Evolutionary conservation across 139 green algal genomes (phyloP), one percentile per base, ranked within the genome.

Genomic region (Picochlorum sp.): DNA sequence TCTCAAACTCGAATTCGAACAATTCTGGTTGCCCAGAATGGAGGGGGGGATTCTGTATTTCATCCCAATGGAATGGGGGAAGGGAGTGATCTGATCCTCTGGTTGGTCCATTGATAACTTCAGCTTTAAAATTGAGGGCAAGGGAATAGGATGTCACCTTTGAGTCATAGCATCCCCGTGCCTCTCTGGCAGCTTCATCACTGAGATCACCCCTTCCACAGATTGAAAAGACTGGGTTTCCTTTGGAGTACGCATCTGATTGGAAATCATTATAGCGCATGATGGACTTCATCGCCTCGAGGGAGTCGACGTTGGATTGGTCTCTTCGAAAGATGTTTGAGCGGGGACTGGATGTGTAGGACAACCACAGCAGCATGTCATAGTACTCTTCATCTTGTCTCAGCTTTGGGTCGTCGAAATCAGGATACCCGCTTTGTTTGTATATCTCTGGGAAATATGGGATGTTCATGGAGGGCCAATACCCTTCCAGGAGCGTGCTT

Each of bases 391-490:
- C 51, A 21, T 81, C 83, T 34, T 68, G 34, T n/a, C 13, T 41
- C 7, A 54, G 20, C 45, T 80, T 20, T 14, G 45, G 30, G 11
- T 34, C 50, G 1, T 62, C 55, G 37, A 81, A 69, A 15, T 77
- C 67, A 4, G 63, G 71, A 68, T 85, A 85, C 21, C 84, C 84
- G 6, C 67, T 75, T 13, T 38, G n/a, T 49, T 78, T 65, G 62
- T 87, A 89, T 24, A 85, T 66, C 68, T 86, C 70, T 0, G 69
- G 26, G 59, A 87, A 91, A 70, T 65, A 82, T 6, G 86, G 86
- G 7, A 90, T 72, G 37, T 92, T 92, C 78, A 85, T 88, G 23
- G 68, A 81, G 3, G 86, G 77, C 67, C 68, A 92, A 74, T 91
- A 88, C 49, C 81, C 81, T 31, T 20, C 23, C 2, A 66, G 58